These are phyloP conservation scores for Xenosphaeropsis pyriputrescens DNA, from an alignment of 2,329 filamentous ascomycete genomes.

Conservation along the genomic window DNA sequence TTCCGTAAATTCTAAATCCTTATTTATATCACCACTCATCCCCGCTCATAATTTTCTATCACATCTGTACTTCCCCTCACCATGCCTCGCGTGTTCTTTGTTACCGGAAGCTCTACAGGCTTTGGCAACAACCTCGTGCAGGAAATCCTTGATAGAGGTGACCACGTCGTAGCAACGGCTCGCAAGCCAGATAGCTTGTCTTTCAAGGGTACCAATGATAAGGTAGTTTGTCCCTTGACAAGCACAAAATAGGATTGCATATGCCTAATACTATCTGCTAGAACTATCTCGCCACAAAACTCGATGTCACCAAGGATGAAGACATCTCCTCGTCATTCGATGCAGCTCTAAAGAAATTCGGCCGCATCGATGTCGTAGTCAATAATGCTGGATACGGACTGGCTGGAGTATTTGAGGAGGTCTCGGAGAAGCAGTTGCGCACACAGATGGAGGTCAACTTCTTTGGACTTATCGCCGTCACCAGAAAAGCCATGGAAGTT, in stretches of 20 bases:
- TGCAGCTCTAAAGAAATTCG: slow-evolving; percentile 29
- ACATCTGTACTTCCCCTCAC: background rate
- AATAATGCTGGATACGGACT: slow-evolving; percentile 49
- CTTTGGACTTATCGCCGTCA: slow-evolving; percentile 39
- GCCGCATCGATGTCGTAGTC: slow-evolving; percentile 40
- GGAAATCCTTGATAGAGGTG: slow-evolving; percentile 23
- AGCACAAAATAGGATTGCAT: background rate
- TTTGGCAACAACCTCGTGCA: slow-evolving; percentile 26
- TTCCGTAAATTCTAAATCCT: too few relatives aligned
- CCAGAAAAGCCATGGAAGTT: slow-evolving; percentile 23
- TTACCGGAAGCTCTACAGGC: slow-evolving; percentile 33
- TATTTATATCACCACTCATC: too few relatives aligned
- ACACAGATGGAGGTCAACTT: slow-evolving; percentile 44
- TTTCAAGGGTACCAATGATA: slow-evolving; percentile 20
- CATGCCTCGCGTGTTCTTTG: slow-evolving; percentile 25
- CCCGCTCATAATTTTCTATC: too few relatives aligned
- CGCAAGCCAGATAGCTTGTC: slow-evolving; percentile 20
- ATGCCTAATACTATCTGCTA: slow-evolving; percentile 1
- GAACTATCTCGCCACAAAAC: slow-evolving; percentile 31
- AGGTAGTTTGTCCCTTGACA: slow-evolving; percentile 5
- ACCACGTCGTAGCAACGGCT: slow-evolving; percentile 29
- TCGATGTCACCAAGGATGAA: slow-evolving; percentile 38
- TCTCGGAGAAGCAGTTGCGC: slow-evolving; percentile 30
- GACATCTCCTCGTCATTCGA: slow-evolving; percentile 19
- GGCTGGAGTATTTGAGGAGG: slow-evolving; percentile 34